phyloP scores from a whole-genome alignment of 345 rosid species.

The Pugionium dolabratum region DNA sequence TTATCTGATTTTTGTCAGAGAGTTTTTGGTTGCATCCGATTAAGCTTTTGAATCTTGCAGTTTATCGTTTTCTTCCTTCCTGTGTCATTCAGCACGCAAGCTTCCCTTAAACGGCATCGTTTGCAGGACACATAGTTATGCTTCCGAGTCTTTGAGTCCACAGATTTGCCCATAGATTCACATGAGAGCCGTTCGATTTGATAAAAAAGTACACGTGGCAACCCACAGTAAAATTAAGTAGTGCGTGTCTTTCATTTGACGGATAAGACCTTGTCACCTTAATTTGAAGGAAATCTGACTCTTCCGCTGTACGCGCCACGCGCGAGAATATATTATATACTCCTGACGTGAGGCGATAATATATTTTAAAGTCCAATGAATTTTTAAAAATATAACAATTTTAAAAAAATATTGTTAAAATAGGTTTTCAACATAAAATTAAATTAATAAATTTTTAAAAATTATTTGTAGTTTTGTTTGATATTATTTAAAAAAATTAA shows the following conservation, averaged over 20 bases:
- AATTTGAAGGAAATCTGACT: conserved; percentile 34
- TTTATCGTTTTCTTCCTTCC: conserved; percentile 23
- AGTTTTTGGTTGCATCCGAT: conserved; percentile 29
- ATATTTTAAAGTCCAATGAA: too few species aligned
- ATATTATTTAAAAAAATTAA: too few species aligned
- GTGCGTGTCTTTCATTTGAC: background rate
- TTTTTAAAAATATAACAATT: too few species aligned
- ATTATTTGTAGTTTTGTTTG: too few species aligned
- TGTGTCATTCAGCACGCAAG: conserved; percentile 40
- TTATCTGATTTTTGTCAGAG: background rate
- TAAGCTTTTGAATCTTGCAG: conserved; percentile 18
- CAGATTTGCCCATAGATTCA: conserved; percentile 23
- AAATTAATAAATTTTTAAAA: too few species aligned
- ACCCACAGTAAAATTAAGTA: too few species aligned
- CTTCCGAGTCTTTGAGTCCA: conserved; percentile 26
- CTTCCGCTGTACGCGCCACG: background rate
- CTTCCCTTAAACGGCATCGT: conserved; percentile 23
- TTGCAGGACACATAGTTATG: conserved; percentile 8
- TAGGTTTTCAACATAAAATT: too few species aligned
- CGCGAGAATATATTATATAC: too few species aligned
- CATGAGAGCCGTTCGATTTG: conserved; percentile 29
- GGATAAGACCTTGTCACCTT: conserved; percentile 42
- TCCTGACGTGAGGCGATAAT: too few species aligned
- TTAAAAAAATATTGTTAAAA: too few species aligned
- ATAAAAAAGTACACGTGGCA: conserved; percentile 37